These are phyloP conservation scores for Arthrobotrys sphaeroides DNA, from an alignment of 2,329 filamentous ascomycete species.

Conservation along the genomic window DNA sequence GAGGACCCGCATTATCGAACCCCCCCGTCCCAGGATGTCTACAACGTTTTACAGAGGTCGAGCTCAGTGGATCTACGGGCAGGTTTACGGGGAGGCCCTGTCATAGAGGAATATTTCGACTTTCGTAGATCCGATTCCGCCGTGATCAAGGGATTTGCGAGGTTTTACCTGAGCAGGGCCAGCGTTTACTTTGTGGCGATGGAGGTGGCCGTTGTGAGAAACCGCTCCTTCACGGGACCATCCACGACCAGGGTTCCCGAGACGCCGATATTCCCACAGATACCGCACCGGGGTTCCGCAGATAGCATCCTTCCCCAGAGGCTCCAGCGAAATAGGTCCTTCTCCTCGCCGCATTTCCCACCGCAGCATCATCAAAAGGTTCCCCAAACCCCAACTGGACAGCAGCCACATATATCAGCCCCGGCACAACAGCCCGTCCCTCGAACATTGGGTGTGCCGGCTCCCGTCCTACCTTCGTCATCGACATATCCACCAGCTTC, in stretches of 20 bases:
- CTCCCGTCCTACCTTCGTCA: conserved; percentile 8
- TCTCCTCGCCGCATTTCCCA: conserved; percentile 47
- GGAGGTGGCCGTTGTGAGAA: conserved; percentile 44
- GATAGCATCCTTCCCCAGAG: conserved; percentile 47
- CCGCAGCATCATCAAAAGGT: conserved; percentile 8
- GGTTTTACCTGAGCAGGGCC: conserved; percentile 50
- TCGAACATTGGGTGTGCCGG: conserved; percentile 33
- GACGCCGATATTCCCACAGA: conserved; percentile 34
- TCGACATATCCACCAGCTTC: conserved; percentile 31
- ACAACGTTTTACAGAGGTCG: conserved; percentile 51
- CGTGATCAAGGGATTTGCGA: conserved; percentile 49
- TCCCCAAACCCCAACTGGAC: conserved; percentile 8
- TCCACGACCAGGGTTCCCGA: conserved; percentile 43
- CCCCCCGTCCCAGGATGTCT: conserved; percentile 45
- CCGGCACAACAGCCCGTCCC: conserved; percentile 1
- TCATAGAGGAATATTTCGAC: conserved; percentile 52
- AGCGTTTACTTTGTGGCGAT: conserved; percentile 53
- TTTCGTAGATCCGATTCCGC: conserved; percentile 50
- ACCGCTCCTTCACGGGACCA: conserved; percentile 49
- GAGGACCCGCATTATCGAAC: conserved; percentile 50
- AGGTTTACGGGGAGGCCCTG: conserved; percentile 41
- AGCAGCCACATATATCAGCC: conserved; percentile 25
- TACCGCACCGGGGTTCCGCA: conserved; percentile 45
- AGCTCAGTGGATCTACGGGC: conserved; percentile 50
- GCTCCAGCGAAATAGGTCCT: conserved; percentile 38